Conservation (phyloP, 495 filamentous ascomycete species). For the Neurospora sp. region DNA sequence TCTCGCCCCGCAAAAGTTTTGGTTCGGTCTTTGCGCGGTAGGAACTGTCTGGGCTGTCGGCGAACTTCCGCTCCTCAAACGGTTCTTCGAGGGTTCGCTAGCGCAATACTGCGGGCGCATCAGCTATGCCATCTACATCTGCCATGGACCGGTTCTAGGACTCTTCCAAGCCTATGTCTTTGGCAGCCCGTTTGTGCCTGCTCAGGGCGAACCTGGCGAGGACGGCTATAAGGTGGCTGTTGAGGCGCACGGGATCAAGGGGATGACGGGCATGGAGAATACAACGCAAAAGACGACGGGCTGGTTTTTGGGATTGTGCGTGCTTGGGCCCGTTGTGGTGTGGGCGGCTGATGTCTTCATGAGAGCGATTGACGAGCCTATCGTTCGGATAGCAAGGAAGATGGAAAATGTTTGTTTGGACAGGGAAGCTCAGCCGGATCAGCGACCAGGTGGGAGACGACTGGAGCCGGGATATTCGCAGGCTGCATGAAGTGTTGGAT, state of each 20-base stretch:
- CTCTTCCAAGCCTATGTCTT: constrained; percentile 40
- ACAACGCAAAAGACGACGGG: constrained; percentile 40
- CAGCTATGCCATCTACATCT: constrained; percentile 51
- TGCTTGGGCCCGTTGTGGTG: constrained; percentile 42
- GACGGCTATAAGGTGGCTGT: constrained; percentile 17
- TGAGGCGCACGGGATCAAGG: constrained; percentile 36
- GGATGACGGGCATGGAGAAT: constrained; percentile 41
- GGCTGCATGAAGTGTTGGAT: constrained; percentile 6
- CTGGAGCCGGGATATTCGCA: constrained; percentile 14
- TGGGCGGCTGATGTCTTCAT: constrained; percentile 52
- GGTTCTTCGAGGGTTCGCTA: constrained; percentile 42
- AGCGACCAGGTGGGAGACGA: constrained; percentile 3
- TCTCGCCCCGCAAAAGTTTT: constrained; percentile 36
- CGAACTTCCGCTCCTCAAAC: constrained; percentile 39
- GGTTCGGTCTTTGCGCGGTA: constrained; percentile 46
- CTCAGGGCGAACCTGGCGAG: constrained; percentile 10
- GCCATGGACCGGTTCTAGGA: constrained; percentile 48
- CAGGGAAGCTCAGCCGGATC: constrained; percentile 8
- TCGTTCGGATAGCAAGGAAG: constrained; percentile 46
- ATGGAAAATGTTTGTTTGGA: constrained; percentile 34
- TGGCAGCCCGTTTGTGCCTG: constrained; percentile 11
- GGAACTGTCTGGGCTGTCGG: constrained; percentile 47
- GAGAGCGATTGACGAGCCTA: constrained; percentile 46
- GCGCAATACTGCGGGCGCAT: constrained; percentile 55
- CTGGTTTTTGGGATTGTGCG: constrained; percentile 38